These are phyloP conservation scores for Hymenoscyphus fructigenus DNA, from an alignment of 2,329 filamentous ascomycete genomes.

Conservation along the genomic window DNA sequence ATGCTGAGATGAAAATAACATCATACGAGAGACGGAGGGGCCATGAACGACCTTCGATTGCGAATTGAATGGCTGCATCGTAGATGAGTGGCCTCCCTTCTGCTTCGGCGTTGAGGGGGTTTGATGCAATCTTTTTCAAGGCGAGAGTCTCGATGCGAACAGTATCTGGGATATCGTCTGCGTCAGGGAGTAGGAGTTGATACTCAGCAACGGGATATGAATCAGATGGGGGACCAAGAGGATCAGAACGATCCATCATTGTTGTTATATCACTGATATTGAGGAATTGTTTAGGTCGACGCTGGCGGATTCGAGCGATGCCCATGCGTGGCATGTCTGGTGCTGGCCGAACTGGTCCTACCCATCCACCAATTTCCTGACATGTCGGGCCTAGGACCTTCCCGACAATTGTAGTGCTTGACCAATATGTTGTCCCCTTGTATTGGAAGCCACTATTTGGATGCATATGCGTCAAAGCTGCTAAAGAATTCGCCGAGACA, in stretches of 20 bases:
- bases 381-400: conserved; percentile 75
- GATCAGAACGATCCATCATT: conserved; percentile 67
- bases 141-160: conserved; percentile 69
- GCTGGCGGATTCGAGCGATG: conserved; percentile 66
- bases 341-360: conserved; percentile 69
- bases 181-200: conserved; percentile 52
- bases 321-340: conserved; percentile 66
- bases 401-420: conserved; percentile 67
- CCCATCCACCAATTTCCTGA: conserved; percentile 69
- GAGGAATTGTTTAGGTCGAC: conserved; percentile 55
- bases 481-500: conserved; percentile 61
- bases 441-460: conserved; percentile 75
- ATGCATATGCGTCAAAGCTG: conserved; percentile 65
- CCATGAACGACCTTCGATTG: conserved; percentile 63
- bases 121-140: conserved; percentile 49
- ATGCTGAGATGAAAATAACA: conserved; percentile 64
- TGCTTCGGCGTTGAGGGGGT: conserved; percentile 10
- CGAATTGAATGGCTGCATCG: conserved; percentile 62
- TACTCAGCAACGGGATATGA: conserved; percentile 69
- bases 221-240: conserved; percentile 62
- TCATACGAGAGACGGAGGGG: conserved; percentile 62
- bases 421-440: conserved; percentile 76
- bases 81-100: conserved; percentile 47
- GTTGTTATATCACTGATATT: conserved; percentile 59
- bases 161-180: conserved; percentile 59